Conservation (phyloP, 2,329 filamentous ascomycete species). For the Alternaria angustiovoidea region DNA sequence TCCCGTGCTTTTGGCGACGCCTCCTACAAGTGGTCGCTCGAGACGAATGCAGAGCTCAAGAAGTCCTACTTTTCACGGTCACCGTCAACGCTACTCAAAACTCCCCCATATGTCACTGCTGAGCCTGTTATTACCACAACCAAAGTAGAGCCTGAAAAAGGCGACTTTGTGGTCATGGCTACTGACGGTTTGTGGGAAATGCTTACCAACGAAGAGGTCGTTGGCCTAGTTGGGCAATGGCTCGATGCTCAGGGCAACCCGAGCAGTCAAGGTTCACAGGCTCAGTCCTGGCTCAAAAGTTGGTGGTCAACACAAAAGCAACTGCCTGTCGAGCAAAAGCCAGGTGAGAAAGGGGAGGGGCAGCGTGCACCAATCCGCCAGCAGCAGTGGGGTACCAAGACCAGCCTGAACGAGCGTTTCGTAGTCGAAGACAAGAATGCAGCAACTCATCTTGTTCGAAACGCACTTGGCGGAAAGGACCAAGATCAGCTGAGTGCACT, state of each 20-base stretch:
- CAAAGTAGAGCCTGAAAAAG: slow-evolving; percentile 84
- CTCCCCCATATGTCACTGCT: slow-evolving; percentile 95
- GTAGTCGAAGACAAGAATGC: slow-evolving; percentile 95
- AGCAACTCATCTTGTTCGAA: slow-evolving; percentile 92
- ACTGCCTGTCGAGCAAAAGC: slow-evolving; percentile 78
- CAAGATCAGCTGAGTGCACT: slow-evolving; percentile 92
- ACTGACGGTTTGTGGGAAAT: slow-evolving; percentile 99
- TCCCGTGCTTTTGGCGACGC: slow-evolving; percentile 96
- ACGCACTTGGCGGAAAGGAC: slow-evolving; percentile 92
- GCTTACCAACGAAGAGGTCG: slow-evolving; percentile 97
- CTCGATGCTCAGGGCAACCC: slow-evolving; percentile 75
- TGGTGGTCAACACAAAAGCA: slow-evolving; percentile 68
- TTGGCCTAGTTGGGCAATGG: slow-evolving; percentile 96
- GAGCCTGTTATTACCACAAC: slow-evolving; percentile 95
- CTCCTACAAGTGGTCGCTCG: slow-evolving; percentile 92
- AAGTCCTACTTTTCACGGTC: slow-evolving; percentile 86
- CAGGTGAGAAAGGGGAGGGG: slow-evolving; percentile 65
- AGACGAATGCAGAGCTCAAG: slow-evolving; percentile 83
- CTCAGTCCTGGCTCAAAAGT: slow-evolving; percentile 72
- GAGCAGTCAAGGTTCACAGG: slow-evolving; percentile 46
- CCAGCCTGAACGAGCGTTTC: slow-evolving; percentile 79
- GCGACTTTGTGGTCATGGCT: slow-evolving; percentile 95
- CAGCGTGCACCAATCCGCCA: slow-evolving; percentile 89
- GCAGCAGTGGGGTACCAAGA: slow-evolving; percentile 86
- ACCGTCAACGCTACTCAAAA: slow-evolving; percentile 79